These are phyloP conservation scores for Diaporthe vexans DNA, from an alignment of 2,329 filamentous ascomycete genomes.

Conservation along the genomic window DNA sequence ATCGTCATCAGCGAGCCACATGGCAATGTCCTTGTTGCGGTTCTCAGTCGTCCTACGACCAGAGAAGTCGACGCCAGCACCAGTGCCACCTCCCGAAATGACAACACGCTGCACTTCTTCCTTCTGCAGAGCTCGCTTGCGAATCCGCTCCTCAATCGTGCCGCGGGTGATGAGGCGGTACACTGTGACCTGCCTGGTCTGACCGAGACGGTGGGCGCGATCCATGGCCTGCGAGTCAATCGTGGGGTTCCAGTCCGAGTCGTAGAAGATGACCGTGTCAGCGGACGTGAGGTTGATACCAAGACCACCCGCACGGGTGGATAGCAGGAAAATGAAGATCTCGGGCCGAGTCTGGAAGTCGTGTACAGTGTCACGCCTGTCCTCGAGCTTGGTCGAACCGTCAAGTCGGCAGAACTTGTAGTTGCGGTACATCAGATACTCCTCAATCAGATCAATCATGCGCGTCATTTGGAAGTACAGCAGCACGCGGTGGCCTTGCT, in stretches of 20 bases:
- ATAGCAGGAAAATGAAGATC: slow-evolving; percentile 97
- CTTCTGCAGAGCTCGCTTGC: slow-evolving; percentile 96
- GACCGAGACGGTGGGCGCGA: slow-evolving; percentile 95
- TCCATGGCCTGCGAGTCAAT: slow-evolving; percentile 99
- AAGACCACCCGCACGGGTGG: slow-evolving; percentile 95
- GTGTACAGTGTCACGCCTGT: slow-evolving; percentile 93
- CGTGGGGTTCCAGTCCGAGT: slow-evolving; percentile 99
- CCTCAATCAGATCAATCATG: slow-evolving; percentile 99
- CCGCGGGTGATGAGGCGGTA: slow-evolving; percentile 97
- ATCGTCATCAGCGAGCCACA: slow-evolving; percentile 98
- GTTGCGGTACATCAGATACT: slow-evolving; percentile 98
- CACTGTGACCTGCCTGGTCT: slow-evolving; percentile 95
- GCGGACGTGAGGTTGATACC: slow-evolving; percentile 98
- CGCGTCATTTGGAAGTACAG: slow-evolving; percentile 99
- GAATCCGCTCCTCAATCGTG: slow-evolving; percentile 97
- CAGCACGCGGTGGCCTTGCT: slow-evolving; percentile 91
- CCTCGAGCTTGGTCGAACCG: slow-evolving; percentile 96
- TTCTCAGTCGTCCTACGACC: slow-evolving; percentile 89
- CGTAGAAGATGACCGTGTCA: slow-evolving; percentile 99
- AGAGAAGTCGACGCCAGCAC: slow-evolving; percentile 94
- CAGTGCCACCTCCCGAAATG: slow-evolving; percentile 88
- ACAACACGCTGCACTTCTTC: slow-evolving; percentile 98
- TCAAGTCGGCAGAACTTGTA: slow-evolving; percentile 99
- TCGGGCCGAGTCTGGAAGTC: slow-evolving; percentile 96
- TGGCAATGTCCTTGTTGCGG: slow-evolving; percentile 96